Base-by-base conservation (phyloP, 257 asterid species). In the Petunia axillaris region DNA sequence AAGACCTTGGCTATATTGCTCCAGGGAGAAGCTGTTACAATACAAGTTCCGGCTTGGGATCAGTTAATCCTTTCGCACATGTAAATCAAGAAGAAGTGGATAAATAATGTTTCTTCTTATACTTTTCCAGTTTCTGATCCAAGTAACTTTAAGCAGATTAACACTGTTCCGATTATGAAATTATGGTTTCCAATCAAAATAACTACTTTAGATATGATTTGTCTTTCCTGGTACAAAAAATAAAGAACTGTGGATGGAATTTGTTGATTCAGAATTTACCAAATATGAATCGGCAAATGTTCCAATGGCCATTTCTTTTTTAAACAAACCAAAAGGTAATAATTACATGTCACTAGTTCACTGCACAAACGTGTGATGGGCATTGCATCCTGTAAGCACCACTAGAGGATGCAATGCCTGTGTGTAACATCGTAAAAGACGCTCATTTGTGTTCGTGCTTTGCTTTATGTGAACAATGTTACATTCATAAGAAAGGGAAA, bases 41-140 rank as follows among this genome's bases (percentile, higher is more conserved):
- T 44, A 16, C 58, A 16, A 44, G 41, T 44, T 44, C 46, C 76
- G 9, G 76, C 58, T 43, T 67, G 8, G 15, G 75, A 9, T 8
- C 16, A 40, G n/a, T 44, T 16, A 44, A 44, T 25, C 15, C 41
- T 70, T 70, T 44, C 4, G 9, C 40, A 16, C 9, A 13, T 70
- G 76, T n/a, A 70, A 70, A 44, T 44, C 57, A 16, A 70, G 40
- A 16, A 70, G 40, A 44, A 16, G 76, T 70, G 76, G 58, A 70
- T 44, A n/a, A 9, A 70, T 70, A 25, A 16, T 67, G 6, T 67
- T 67, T 67, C 57, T 6, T 50, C 46, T n/a, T 44, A 9, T 44
- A 70, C 41, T 43, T 43, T 68, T 14, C 37, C 8, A 25, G 76
- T 43, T 55, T 70, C 16, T 44, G 13, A 16, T 44, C 40, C 44